Conservation (phyloP, 805 yeast genomes). For the Jamesozyma rosinii region DNA sequence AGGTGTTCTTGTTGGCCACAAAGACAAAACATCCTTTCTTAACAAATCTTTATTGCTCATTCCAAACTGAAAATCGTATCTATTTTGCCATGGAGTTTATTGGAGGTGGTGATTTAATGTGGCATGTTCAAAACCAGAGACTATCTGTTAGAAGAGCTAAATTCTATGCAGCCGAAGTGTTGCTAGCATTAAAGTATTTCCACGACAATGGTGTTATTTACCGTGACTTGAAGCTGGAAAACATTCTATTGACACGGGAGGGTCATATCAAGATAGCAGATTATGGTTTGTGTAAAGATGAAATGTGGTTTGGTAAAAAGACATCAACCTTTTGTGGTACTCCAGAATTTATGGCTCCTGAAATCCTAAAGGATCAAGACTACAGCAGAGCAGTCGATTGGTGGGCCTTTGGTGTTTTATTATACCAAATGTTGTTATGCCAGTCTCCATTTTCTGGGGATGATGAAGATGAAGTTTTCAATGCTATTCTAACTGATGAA, state of each 20-base stretch:
- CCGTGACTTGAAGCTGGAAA: conserved; percentile 92
- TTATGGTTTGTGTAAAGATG: conserved; percentile 94
- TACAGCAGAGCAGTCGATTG: conserved; percentile 95
- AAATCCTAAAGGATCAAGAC: conserved; percentile 83
- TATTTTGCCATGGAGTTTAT: conserved; percentile 98
- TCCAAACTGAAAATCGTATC: conserved; percentile 94
- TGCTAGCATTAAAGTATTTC: conserved; percentile 81
- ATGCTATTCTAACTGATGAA: conserved; percentile 92
- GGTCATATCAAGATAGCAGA: conserved; percentile 97
- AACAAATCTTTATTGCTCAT: conserved; percentile 83
- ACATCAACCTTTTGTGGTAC: conserved; percentile 98
- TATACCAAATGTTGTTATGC: conserved; percentile 92
- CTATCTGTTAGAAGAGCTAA: conserved; percentile 88
- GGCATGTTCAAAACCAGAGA: conserved; percentile 93
- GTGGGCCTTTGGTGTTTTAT: conserved; percentile 98
- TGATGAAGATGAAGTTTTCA: conserved; percentile 92
- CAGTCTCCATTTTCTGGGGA: conserved; percentile 97
- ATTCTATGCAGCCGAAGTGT: conserved; percentile 93
- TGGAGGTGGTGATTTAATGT: conserved; percentile 97
- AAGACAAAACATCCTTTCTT: conserved; percentile 87
- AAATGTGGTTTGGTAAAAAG: conserved; percentile 74
- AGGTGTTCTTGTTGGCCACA: conserved; percentile 78
- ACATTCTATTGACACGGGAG: conserved; percentile 74
- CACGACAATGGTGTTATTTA: conserved; percentile 94
- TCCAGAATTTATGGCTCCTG: conserved; percentile 99